A percentile compares a stretch with the other conserved stretches of the same genome.
These are phyloP conservation scores for Pichia sp. DNA, from an alignment of 1,139 yeast genomes.

Conservation along the genomic window DNA sequence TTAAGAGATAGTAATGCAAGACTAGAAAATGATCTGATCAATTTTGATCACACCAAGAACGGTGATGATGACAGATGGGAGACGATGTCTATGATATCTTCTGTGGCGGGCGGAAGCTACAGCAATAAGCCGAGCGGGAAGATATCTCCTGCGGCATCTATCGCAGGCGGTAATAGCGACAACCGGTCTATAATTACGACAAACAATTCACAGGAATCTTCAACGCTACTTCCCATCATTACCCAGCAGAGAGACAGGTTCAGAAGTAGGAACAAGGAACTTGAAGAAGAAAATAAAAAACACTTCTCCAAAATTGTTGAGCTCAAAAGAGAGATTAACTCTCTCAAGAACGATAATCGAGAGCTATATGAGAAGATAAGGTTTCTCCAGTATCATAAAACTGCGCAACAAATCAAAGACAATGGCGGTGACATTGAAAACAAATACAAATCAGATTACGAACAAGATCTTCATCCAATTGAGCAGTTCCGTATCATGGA, in stretches of 20 bases:
- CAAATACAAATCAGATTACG: constrained; percentile 55
- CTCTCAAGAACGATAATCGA: constrained; percentile 65
- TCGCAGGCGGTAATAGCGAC: constrained; percentile 35
- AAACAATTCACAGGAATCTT: constrained; percentile 6
- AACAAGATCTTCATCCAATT: constrained; percentile 73
- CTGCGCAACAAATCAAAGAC: constrained; percentile 10
- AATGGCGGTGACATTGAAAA: constrained; percentile 43
- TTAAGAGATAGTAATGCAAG: constrained; percentile 43
- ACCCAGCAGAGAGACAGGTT: constrained; percentile 94
- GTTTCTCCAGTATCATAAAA: constrained; percentile 53
- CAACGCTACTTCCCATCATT: constrained; percentile 72
- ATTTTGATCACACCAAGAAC: constrained; percentile 38
- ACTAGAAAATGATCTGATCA: constrained; percentile 64
- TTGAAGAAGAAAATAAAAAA: constrained; percentile 73
- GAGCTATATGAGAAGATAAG: constrained; percentile 78
- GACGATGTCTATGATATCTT: constrained; percentile 63
- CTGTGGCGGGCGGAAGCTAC: constrained; percentile 33
- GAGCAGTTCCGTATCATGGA: constrained; percentile 78
- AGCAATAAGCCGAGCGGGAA: constrained; percentile 20
- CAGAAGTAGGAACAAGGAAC: constrained; percentile 68
- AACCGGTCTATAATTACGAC: background rate
- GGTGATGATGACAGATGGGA: constrained; percentile 39
- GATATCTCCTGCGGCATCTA: constrained; percentile 43
- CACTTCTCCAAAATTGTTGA: constrained; percentile 48
- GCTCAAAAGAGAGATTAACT: constrained; percentile 55